Conservation (phyloP, 2,329 filamentous ascomycete genomes). For the Penicillium olsonii region DNA sequence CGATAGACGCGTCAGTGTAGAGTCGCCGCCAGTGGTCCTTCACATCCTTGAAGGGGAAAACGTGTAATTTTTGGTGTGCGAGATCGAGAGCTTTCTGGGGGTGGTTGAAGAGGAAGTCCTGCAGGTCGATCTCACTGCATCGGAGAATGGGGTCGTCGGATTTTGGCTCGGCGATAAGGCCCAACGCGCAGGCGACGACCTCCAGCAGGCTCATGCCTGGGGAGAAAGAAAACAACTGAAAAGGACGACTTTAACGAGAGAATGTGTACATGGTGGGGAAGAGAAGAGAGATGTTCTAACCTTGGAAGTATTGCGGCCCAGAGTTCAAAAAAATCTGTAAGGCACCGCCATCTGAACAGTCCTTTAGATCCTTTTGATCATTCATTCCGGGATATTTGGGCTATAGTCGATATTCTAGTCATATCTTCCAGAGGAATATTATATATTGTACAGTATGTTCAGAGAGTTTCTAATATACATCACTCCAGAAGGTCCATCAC, state of each 20-base stretch:
- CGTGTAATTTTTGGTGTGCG: slow-evolving; percentile 55
- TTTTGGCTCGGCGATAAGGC: slow-evolving; percentile 29
- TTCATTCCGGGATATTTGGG: neutral
- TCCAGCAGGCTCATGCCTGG: slow-evolving; percentile 24
- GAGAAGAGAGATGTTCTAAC: too few relatives aligned
- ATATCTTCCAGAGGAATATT: neutral
- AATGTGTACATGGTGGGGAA: too few relatives aligned
- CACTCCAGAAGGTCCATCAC: slow-evolving; percentile 45
- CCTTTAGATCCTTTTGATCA: too few relatives aligned
- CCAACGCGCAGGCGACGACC: slow-evolving; percentile 27
- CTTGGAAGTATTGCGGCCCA: too few relatives aligned
- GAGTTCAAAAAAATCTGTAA: too few relatives aligned
- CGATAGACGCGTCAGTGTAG: slow-evolving; percentile 59
- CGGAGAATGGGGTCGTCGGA: slow-evolving; percentile 39
- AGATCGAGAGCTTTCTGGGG: slow-evolving; percentile 49
- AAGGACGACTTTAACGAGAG: too few relatives aligned
- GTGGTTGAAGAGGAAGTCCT: slow-evolving; percentile 27
- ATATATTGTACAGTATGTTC: slow-evolving; percentile 14
- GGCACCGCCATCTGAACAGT: too few relatives aligned
- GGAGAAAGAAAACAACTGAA: too few relatives aligned
- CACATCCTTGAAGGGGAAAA: slow-evolving; percentile 60
- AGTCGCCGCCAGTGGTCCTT: slow-evolving; percentile 58
- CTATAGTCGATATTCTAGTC: neutral
- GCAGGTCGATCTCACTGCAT: slow-evolving; percentile 30
- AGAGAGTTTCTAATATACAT: slow-evolving; percentile 16